These are phyloP conservation scores for Sinapis alba DNA, from an alignment of 441 rosid species.

Conservation along the genomic window DNA sequence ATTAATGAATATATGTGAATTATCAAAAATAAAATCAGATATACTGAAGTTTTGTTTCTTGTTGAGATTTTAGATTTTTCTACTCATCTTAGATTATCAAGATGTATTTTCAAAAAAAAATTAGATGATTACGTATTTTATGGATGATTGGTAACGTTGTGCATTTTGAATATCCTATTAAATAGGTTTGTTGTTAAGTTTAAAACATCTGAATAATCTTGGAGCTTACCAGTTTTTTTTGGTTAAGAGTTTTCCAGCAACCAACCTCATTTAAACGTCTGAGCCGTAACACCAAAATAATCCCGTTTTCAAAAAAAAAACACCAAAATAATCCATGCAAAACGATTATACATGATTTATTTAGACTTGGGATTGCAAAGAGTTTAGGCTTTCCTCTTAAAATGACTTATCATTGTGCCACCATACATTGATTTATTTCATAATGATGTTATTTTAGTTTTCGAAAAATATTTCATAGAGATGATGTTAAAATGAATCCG, in stretches of 20 bases:
- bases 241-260: neutral
- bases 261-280: neutral
- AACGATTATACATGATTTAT: neutral
- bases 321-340: neutral
- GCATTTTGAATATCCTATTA: neutral
- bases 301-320: too few relatives aligned
- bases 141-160: neutral
- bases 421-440: neutral
- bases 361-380: neutral
- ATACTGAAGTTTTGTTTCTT: neutral
- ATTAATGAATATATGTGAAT: neutral
- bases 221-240: neutral
- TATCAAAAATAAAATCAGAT: neutral
- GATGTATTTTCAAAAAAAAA: neutral
- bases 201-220: neutral
- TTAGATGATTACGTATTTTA: neutral
- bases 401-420: neutral
- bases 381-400: neutral
- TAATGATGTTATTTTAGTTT: neutral
- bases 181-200: neutral
- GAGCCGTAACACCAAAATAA: neutral
- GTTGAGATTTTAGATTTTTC: conserved; percentile 1
- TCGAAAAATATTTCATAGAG: neutral
- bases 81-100: neutral
- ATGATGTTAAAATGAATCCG: neutral